A percentile compares a stretch with the other conserved stretches of the same genome.
Conservation (phyloP, 148 eudicot species). For the Fagopyrum tataricum region DNA sequence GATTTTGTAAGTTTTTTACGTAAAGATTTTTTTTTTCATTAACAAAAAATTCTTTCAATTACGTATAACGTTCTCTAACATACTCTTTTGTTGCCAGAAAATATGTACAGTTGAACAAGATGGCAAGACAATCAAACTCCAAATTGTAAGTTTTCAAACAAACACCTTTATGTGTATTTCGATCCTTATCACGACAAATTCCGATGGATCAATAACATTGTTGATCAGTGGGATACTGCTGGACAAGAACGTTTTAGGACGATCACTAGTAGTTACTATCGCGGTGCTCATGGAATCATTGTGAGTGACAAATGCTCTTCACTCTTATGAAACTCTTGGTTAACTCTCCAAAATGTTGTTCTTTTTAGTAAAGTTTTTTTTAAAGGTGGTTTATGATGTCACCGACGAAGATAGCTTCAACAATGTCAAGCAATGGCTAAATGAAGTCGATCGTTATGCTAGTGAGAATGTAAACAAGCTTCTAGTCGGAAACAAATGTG, state of each 20-base stretch:
- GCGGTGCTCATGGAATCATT: constrained; percentile 45
- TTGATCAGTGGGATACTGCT: constrained; percentile 72
- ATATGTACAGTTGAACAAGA: constrained; percentile 82
- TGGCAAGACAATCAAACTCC: constrained; percentile 73
- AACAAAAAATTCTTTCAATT: too few relatives aligned
- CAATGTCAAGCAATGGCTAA: constrained; percentile 70
- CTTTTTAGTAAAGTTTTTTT: neutral
- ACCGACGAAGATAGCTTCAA: constrained; percentile 74
- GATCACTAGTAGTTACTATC: constrained; percentile 44
- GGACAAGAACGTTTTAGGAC: constrained; percentile 88
- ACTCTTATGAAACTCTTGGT: neutral
- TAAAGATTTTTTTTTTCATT: neutral
- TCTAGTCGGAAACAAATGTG: constrained; percentile 72
- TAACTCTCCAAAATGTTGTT: neutral
- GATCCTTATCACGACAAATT: neutral
- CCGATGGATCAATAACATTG: neutral
- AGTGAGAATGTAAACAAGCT: constrained; percentile 72
- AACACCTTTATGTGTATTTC: neutral
- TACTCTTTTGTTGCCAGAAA: constrained; percentile 34
- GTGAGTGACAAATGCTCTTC: constrained; percentile 17
- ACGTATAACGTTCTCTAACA: neutral
- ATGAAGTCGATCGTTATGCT: constrained; percentile 70
- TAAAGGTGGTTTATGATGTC: constrained; percentile 71
- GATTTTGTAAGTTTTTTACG: constrained; percentile 53
- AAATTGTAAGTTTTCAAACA: constrained; percentile 47